These are phyloP conservation scores for Erythrobasidium hasegawianum DNA, from an alignment of 1,284 basidiomycete genomes.

Conservation along the genomic window DNA sequence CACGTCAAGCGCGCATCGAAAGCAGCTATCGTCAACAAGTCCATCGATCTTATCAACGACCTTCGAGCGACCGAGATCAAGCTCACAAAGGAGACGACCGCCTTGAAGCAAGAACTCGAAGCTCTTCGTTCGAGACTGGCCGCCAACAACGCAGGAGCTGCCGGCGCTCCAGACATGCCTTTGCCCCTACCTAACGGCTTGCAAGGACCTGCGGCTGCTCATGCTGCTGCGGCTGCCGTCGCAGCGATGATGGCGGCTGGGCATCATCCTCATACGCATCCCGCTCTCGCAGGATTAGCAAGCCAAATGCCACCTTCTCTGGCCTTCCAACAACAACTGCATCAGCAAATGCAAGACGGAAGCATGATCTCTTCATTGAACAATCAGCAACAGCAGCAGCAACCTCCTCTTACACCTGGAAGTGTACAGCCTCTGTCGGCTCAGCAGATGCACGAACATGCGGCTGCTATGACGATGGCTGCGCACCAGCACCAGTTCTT, in stretches of 20 bases:
- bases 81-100: slow-evolving; percentile 22
- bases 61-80: slow-evolving; percentile 13
- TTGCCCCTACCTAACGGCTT: neutral
- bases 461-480: slow-evolving; percentile 13
- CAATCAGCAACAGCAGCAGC: slow-evolving; percentile 8
- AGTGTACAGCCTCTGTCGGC: slow-evolving; percentile 4
- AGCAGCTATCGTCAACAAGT: slow-evolving; percentile 85
- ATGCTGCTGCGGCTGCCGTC: slow-evolving; percentile 8
- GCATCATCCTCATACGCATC: neutral
- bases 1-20: slow-evolving; percentile 87
- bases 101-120: slow-evolving; percentile 17
- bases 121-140: slow-evolving; percentile 1
- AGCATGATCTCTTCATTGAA: neutral
- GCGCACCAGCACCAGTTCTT: slow-evolving; percentile 8
- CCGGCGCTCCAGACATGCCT: neutral
- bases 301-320: neutral
- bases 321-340: neutral
- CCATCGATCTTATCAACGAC: slow-evolving; percentile 30
- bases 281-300: neutral
- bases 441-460: slow-evolving; percentile 17
- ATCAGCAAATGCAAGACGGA: slow-evolving; percentile 3
- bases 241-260: neutral
- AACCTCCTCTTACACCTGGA: slow-evolving; percentile 1
- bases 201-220: slow-evolving; percentile 1
- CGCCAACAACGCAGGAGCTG: too few relatives aligned